A percentile compares a stretch with the other conserved stretches of the same genome.
phyloP scores from a whole-genome alignment of 2,329 filamentous ascomycete genomes.

The Colletotrichum cordylinicola region DNA sequence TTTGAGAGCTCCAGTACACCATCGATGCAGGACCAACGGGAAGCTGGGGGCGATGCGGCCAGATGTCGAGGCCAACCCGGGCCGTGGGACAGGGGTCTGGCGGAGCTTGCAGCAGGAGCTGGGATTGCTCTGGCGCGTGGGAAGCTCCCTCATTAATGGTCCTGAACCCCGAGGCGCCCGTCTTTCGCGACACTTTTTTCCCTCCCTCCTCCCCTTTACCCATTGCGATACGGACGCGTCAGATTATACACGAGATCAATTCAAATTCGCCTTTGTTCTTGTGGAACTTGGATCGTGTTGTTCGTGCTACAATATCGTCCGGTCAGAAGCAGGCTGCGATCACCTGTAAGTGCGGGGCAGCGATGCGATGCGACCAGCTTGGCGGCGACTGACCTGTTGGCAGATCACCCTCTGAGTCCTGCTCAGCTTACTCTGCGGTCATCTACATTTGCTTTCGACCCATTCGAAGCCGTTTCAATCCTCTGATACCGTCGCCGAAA shows the following conservation, averaged over 20 bases:
- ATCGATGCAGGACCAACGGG: slow-evolving; percentile 9
- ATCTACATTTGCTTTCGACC: background rate
- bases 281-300: background rate
- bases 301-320: background rate
- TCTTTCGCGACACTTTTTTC: background rate
- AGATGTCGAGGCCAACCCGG: background rate
- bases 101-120: slow-evolving; percentile 16
- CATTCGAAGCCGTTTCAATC: background rate
- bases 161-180: slow-evolving; percentile 7
- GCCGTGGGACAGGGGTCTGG: slow-evolving; percentile 7
- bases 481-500: background rate
- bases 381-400: background rate
- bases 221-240: background rate
- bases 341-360: slow-evolving; percentile 20
- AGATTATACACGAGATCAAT: background rate
- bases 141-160: slow-evolving; percentile 16
- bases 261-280: background rate
- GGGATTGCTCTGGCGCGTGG: slow-evolving; percentile 8
- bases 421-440: background rate
- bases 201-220: background rate
- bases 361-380: background rate
- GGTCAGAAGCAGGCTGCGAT: background rate
- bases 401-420: background rate
- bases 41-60: slow-evolving; percentile 18
- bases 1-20: background rate